phyloP scores from a whole-genome alignment of 2,329 filamentous ascomycete genomes.

The Alternaria sp. region DNA sequence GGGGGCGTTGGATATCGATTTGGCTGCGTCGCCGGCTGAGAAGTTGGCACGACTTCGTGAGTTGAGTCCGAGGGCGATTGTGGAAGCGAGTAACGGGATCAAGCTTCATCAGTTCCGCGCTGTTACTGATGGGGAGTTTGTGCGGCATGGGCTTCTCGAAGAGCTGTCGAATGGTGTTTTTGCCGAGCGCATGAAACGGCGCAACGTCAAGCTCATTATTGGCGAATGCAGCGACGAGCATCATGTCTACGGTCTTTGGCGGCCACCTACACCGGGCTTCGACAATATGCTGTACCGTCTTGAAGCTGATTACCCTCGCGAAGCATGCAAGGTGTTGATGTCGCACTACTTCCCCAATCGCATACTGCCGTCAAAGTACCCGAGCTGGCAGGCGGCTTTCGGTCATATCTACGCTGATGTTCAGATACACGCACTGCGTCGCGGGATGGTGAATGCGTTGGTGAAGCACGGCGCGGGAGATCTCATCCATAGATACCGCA shows the following conservation, averaged over 20 bases:
- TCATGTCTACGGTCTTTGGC: slow-evolving; percentile 59
- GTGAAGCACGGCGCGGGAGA: slow-evolving; percentile 51
- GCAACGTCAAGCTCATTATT: slow-evolving; percentile 58
- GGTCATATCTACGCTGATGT: slow-evolving; percentile 63
- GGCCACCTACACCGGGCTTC: slow-evolving; percentile 53
- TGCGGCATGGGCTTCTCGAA: slow-evolving; percentile 52
- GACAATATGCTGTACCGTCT: slow-evolving; percentile 55
- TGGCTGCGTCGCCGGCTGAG: slow-evolving; percentile 46
- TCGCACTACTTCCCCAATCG: slow-evolving; percentile 52
- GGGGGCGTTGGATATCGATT: slow-evolving; percentile 52
- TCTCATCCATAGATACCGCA: slow-evolving; percentile 59
- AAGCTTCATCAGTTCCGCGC: slow-evolving; percentile 62
- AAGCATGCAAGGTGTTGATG: slow-evolving; percentile 53
- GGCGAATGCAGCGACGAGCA: slow-evolving; percentile 64
- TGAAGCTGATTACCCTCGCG: slow-evolving; percentile 59
- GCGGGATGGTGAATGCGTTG: slow-evolving; percentile 58
- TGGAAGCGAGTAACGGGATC: slow-evolving; percentile 53
- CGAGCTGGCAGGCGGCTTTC: slow-evolving; percentile 60
- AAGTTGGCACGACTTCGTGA: slow-evolving; percentile 56
- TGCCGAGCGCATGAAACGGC: slow-evolving; percentile 51
- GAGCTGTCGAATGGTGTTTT: slow-evolving; percentile 59
- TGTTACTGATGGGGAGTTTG: slow-evolving; percentile 58
- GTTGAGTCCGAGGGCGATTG: slow-evolving; percentile 47
- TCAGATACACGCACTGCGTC: slow-evolving; percentile 61
- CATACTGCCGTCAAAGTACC: slow-evolving; percentile 48